These are phyloP conservation scores for Ceratobasidium sp. DNA, from an alignment of 1,284 basidiomycete genomes.

Conservation along the genomic window DNA sequence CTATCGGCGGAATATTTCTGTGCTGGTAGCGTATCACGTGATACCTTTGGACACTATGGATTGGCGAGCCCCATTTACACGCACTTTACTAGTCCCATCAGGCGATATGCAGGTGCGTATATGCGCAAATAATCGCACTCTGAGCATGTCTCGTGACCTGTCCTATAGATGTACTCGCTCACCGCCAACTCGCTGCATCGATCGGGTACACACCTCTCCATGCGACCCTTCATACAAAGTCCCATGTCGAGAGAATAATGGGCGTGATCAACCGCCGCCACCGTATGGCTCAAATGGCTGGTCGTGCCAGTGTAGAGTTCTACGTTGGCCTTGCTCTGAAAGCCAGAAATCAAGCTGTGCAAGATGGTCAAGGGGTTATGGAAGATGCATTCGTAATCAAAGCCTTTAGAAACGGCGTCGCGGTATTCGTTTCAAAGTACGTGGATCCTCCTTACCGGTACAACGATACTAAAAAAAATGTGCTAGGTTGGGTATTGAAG, in stretches of 20 bases:
- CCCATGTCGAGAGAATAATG: conserved; percentile 89
- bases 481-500: conserved; percentile 90
- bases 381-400: conserved; percentile 97
- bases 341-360: conserved; percentile 64
- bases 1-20: conserved; percentile 98
- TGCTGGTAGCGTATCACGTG: conserved; percentile 91
- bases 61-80: conserved; percentile 98
- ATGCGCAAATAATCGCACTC: no score
- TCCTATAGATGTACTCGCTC: conserved; percentile 92
- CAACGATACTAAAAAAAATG: background rate
- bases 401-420: conserved; percentile 94
- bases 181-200: conserved; percentile 93
- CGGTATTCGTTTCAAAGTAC: conserved; percentile 95
- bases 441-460: conserved; percentile 56
- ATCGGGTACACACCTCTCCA: conserved; percentile 90
- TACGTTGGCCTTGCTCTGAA: conserved; percentile 95
- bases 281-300: conserved; percentile 96
- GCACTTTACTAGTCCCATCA: conserved; percentile 96
- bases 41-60: conserved; percentile 97
- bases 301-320: conserved; percentile 96
- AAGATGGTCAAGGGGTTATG: conserved; percentile 59
- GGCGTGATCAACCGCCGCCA: conserved; percentile 93
- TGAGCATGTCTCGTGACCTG: no score
- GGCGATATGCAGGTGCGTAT: conserved; percentile 88
- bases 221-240: conserved; percentile 88